Evolutionary conservation across 306 rosid genomes (phyloP), one percentile per base, ranked within the genome.

Genomic region (Potentilla sterilis): DNA sequence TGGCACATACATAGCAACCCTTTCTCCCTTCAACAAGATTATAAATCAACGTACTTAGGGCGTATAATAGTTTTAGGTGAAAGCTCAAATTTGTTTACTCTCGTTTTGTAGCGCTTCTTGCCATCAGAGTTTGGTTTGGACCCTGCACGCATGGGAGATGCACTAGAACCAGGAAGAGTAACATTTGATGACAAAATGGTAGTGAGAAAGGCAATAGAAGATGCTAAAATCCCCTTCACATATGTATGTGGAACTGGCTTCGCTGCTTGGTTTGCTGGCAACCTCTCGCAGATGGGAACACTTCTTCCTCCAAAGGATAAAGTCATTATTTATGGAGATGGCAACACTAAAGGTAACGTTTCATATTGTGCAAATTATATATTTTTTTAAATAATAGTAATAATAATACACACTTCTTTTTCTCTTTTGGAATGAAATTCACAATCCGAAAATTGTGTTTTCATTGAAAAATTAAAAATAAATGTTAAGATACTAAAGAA

Each of bases 91-190:
- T n/a, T n/a, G n/a, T n/a, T n/a, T n/a, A n/a, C n/a, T n/a, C n/a
- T n/a, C n/a, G n/a, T n/a, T n/a, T n/a, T n/a, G n/a, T n/a, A 93
- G 98, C 96, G 98, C 70, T 94, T 91, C 65, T 57, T 94, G 46
- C 98, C 98, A 19, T 94, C 98, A n/a, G 98, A 94, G 66, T 94
- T 91, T 35, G 98, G 97, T 1, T 70, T 90, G 43, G 98, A 94
- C 69, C 95, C 97, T 8, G 84, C 90, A 44, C 83, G 79, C 0
- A 90, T 94, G 98, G 88, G 82, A 18, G 74, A 94, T 71, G 98
- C 98, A 32, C 81, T 94, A 16, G 96, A 91, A 82, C 96, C 94
- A 0, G 97, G 97, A 87, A 89, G 89, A 79, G 94, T 84, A 0
- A 57, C 98, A 67, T 91, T 94, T 58, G 97, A 89, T 59, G 94